Conservation (phyloP, 2,329 filamentous ascomycete species). For the Akanthomyces muscarius region DNA sequence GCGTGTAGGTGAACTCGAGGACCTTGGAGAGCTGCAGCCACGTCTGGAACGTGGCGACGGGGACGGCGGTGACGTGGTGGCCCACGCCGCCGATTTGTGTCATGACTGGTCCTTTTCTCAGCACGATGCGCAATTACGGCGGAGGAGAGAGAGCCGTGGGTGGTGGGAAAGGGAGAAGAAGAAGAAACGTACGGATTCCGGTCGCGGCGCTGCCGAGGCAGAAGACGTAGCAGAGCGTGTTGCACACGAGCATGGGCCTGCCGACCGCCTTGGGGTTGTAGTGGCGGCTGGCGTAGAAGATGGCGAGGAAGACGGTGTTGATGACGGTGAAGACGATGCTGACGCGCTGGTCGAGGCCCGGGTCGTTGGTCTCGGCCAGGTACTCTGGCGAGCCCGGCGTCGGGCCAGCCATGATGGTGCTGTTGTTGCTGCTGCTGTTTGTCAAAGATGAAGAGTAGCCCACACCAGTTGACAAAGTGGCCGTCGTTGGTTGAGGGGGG, state of each 20-base stretch:
- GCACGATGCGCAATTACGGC: too few species aligned
- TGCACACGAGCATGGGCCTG: slow-evolving; percentile 17
- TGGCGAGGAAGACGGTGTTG: slow-evolving; percentile 17
- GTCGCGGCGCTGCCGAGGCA: slow-evolving; percentile 16
- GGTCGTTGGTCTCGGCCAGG: slow-evolving; percentile 16
- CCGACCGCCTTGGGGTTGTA: slow-evolving; percentile 18
- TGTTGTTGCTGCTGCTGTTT: background rate
- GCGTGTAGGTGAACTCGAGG: slow-evolving; percentile 19
- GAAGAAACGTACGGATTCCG: slow-evolving; percentile 9
- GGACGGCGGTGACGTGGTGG: slow-evolving; percentile 10
- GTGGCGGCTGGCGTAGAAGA: slow-evolving; percentile 18
- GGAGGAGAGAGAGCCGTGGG: too few species aligned
- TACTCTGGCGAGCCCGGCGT: slow-evolving; percentile 12
- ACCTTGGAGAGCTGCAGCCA: slow-evolving; percentile 20
- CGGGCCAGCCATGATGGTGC: slow-evolving; percentile 13
- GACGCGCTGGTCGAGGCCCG: slow-evolving; percentile 17
- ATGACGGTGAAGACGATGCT: slow-evolving; percentile 18
- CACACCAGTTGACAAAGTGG: too few species aligned
- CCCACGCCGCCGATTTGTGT: slow-evolving; percentile 17
- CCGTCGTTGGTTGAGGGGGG: too few species aligned
- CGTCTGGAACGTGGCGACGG: slow-evolving; percentile 15
- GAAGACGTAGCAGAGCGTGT: slow-evolving; percentile 17
- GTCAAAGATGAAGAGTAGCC: background rate
- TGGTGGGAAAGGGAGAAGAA: background rate
- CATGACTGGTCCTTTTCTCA: slow-evolving; percentile 10